Evolutionary conservation across 78 protist genomes (phyloP).

Genomic region (Tieghemostelium lacteum): DNA sequence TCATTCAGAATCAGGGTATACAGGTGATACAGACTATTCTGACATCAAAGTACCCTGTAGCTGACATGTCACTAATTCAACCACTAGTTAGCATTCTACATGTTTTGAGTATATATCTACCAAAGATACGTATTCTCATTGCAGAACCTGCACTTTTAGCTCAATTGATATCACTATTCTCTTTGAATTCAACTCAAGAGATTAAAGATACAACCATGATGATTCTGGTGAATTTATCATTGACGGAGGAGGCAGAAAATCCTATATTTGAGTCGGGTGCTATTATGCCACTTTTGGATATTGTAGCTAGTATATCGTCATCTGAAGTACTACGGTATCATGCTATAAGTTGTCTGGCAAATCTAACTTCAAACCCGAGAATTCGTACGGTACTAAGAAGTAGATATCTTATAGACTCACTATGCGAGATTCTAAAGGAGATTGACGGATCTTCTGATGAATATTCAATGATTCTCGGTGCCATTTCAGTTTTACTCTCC

Average conservation of each 20-base stretch:
- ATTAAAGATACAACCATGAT: constrained; percentile 36
- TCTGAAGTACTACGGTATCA: neutral
- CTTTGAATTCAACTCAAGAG: constrained; percentile 19
- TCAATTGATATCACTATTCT: constrained; percentile 32
- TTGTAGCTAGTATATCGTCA: constrained; percentile 21
- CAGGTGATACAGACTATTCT: neutral
- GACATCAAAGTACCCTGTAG: neutral
- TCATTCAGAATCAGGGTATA: constrained; percentile 40
- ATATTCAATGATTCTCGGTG: constrained; percentile 14
- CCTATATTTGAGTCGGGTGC: constrained; percentile 51
- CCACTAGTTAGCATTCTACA: constrained; percentile 21
- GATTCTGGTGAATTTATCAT: constrained; percentile 42
- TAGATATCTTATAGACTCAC: constrained; percentile 36
- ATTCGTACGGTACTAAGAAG: constrained; percentile 34
- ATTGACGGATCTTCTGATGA: neutral
- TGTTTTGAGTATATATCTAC: constrained; percentile 58
- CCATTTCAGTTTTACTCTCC: constrained; percentile 30
- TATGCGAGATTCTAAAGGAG: constrained; percentile 26
- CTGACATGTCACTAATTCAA: constrained; percentile 13
- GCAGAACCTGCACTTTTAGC: constrained; percentile 44
- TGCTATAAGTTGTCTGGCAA: constrained; percentile 54
- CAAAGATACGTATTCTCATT: constrained; percentile 46
- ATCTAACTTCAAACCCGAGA: constrained; percentile 40
- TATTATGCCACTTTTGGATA: constrained; percentile 62
- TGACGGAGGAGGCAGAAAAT: constrained; percentile 67